Evolutionary conservation across 176 grass and related monocot species (phyloP).

Genomic region (Rhynchospora pubera): DNA sequence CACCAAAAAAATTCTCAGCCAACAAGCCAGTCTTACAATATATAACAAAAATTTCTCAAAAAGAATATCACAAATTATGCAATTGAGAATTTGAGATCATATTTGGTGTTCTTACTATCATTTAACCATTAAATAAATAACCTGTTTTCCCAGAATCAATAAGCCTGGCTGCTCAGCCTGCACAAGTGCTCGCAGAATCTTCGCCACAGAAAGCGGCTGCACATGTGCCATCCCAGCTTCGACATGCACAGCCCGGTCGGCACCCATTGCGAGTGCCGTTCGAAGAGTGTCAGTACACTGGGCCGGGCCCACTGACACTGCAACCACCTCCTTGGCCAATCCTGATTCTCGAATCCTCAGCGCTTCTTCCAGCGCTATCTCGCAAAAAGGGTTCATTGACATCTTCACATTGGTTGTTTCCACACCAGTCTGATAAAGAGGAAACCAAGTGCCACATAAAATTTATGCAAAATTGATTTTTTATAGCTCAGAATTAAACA

Average conservation of each 20-base stretch:
- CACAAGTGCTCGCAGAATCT: slow-evolving; percentile 59
- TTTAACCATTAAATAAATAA: background rate
- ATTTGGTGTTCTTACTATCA: too few relatives aligned
- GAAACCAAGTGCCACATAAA: background rate
- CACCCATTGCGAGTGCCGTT: slow-evolving; percentile 91
- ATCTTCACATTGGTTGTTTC: slow-evolving; percentile 81
- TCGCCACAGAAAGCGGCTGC: slow-evolving; percentile 70
- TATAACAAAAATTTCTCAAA: too few relatives aligned
- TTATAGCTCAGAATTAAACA: background rate
- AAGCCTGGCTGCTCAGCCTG: slow-evolving; percentile 58
- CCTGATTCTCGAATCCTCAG: slow-evolving; percentile 67
- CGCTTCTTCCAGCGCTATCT: slow-evolving; percentile 90
- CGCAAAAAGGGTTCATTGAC: slow-evolving; percentile 99
- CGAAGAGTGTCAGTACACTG: slow-evolving; percentile 81
- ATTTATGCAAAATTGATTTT: background rate
- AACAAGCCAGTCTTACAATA: background rate
- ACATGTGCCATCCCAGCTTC: slow-evolving; percentile 39
- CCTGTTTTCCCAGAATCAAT: slow-evolving; percentile 89
- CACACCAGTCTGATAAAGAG: slow-evolving; percentile 38
- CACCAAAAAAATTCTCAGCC: background rate
- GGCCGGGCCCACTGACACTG: slow-evolving; percentile 61
- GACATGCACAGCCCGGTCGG: slow-evolving; percentile 78
- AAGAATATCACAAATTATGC: too few relatives aligned
- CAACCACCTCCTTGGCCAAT: slow-evolving; percentile 55
- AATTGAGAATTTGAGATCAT: too few relatives aligned